A percentile compares a stretch with the other conserved stretches of the same genome.
Conservation (phyloP, 441 rosid species). For the Cnidoscolus chayamansa region DNA sequence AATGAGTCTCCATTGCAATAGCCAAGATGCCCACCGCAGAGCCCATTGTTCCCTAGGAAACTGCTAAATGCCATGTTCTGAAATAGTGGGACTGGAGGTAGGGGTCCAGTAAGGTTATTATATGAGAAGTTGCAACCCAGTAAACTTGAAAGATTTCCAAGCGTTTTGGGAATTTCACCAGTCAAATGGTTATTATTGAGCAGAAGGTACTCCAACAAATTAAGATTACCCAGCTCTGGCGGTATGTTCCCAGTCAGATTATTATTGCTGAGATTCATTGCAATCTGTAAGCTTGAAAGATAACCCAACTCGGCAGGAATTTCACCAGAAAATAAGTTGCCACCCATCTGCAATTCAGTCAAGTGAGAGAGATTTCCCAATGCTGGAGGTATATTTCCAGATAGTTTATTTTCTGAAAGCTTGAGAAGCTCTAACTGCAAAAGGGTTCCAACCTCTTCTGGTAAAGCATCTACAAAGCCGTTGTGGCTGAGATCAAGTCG, state of each 20-base stretch:
- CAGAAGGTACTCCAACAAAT: constrained; percentile 60
- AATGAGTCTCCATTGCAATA: constrained; percentile 46
- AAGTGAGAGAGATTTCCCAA: constrained; percentile 80
- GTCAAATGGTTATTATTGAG: constrained; percentile 78
- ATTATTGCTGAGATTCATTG: constrained; percentile 85
- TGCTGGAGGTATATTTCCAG: constrained; percentile 67
- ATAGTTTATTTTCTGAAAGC: constrained; percentile 76
- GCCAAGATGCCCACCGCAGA: constrained; percentile 75
- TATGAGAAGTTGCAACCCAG: constrained; percentile 88
- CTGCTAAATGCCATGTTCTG: constrained; percentile 70
- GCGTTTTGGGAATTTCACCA: constrained; percentile 71
- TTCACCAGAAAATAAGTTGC: constrained; percentile 69
- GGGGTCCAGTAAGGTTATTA: constrained; percentile 74
- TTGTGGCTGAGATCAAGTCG: constrained; percentile 85
- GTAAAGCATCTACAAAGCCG: constrained; percentile 58
- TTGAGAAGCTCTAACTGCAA: constrained; percentile 75
- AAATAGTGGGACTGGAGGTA: constrained; percentile 56
- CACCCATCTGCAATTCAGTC: constrained; percentile 96
- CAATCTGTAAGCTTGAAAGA: constrained; percentile 90
- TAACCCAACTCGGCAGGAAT: constrained; percentile 73
- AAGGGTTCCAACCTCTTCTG: constrained; percentile 71
- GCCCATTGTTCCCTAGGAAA: constrained; percentile 71
- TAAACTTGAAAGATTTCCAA: constrained; percentile 74
- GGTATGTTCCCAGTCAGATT: constrained; percentile 67
- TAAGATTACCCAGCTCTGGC: constrained; percentile 70